These are phyloP conservation scores for Trametes villosa DNA, from an alignment of 768 basidiomycete species.

Conservation along the genomic window DNA sequence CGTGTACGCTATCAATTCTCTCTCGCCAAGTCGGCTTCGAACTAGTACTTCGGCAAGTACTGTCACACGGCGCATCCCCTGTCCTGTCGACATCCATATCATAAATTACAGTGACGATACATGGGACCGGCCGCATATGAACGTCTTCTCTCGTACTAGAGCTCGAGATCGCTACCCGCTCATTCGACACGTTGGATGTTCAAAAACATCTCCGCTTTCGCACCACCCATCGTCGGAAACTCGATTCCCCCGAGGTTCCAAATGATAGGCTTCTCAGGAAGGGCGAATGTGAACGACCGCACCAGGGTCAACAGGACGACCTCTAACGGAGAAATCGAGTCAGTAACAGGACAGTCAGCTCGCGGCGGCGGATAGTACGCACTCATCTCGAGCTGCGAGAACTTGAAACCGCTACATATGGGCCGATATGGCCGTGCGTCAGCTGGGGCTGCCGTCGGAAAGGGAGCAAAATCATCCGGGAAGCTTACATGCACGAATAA, in stretches of 20 bases:
- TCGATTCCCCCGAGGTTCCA: constrained; percentile 15
- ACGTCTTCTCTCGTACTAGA: too few species aligned
- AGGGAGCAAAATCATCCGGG: too few species aligned
- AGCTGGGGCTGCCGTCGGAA: not conserved
- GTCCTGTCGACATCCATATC: too few species aligned
- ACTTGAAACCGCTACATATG: constrained; percentile 22
- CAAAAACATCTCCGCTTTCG: constrained; percentile 15
- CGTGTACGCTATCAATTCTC: too few species aligned
- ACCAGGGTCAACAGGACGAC: constrained; percentile 14
- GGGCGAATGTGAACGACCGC: constrained; percentile 18
- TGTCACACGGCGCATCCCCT: too few species aligned
- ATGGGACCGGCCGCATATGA: too few species aligned
- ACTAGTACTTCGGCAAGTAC: too few species aligned
- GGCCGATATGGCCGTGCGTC: not conserved
- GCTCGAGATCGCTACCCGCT: too few species aligned
- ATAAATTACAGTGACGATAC: too few species aligned
- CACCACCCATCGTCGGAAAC: constrained; percentile 17
- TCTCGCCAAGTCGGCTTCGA: too few species aligned
- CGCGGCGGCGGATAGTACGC: not conserved
- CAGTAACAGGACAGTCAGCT: not conserved
- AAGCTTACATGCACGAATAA: constrained; percentile 23
- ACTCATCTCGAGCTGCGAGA: constrained; percentile 29
- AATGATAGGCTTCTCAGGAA: constrained; percentile 14
- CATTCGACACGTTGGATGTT: constrained; percentile 8
- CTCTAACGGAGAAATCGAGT: constrained; percentile 7